Evolutionary conservation across 2,329 filamentous ascomycete genomes (phyloP).

Genomic region (Pseudopithomyces maydicus): DNA sequence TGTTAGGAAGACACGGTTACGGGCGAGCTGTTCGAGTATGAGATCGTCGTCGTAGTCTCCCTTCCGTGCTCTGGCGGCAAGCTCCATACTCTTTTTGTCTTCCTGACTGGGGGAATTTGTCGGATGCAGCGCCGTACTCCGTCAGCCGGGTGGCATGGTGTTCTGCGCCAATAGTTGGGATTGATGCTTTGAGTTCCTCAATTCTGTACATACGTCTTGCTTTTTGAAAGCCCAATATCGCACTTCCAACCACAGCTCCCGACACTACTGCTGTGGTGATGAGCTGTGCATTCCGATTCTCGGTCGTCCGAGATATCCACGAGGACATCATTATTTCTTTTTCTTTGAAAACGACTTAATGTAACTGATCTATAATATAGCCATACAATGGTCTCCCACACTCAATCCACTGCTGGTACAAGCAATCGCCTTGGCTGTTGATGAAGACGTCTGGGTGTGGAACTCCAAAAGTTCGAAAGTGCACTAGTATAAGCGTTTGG

Average conservation of each 20-base stretch:
- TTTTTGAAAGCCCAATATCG: slow-evolving; percentile 63
- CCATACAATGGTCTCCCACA: background rate
- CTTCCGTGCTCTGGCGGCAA: slow-evolving; percentile 64
- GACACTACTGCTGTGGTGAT: slow-evolving; percentile 70
- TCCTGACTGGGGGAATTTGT: slow-evolving; percentile 52
- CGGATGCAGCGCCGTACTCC: slow-evolving; percentile 62
- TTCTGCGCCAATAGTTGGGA: slow-evolving; percentile 59
- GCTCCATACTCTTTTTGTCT: slow-evolving; percentile 62
- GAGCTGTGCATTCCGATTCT: slow-evolving; percentile 63
- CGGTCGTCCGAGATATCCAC: slow-evolving; percentile 51
- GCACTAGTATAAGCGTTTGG: background rate
- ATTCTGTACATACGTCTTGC: slow-evolving; percentile 60
- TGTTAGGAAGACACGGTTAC: slow-evolving; percentile 88
- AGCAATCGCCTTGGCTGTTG: slow-evolving; percentile 1
- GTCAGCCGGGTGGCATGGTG: slow-evolving; percentile 62
- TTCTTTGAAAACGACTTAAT: background rate
- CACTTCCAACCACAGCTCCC: slow-evolving; percentile 54
- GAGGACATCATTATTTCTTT: slow-evolving; percentile 45
- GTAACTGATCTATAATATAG: background rate
- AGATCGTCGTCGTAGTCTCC: slow-evolving; percentile 76
- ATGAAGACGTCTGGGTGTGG: slow-evolving; percentile 14
- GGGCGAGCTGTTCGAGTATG: slow-evolving; percentile 90
- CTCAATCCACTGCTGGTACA: background rate
- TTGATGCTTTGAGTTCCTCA: slow-evolving; percentile 64
- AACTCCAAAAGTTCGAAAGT: slow-evolving; percentile 14